These are phyloP conservation scores for Geranium rotundifolium DNA, from an alignment of 345 rosid genomes.

Conservation along the genomic window DNA sequence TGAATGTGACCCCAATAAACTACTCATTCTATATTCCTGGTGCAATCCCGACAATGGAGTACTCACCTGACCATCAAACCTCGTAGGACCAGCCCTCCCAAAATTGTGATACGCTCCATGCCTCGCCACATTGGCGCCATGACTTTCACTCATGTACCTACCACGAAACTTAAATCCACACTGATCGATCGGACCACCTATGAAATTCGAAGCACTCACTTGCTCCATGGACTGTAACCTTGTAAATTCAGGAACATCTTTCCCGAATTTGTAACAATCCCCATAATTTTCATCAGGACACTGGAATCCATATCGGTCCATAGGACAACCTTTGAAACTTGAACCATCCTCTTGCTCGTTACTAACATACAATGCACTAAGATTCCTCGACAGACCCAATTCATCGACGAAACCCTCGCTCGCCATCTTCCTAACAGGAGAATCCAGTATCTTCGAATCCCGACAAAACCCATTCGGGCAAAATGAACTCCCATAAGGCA, in stretches of 20 bases:
- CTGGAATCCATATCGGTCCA: background rate
- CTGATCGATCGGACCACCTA: background rate
- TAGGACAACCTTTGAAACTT: background rate
- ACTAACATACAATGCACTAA: constrained; percentile 9
- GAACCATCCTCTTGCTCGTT: constrained; percentile 9
- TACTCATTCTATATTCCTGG: constrained; percentile 5
- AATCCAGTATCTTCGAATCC: constrained; percentile 7
- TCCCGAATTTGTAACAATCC: background rate
- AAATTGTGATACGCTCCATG: constrained; percentile 3
- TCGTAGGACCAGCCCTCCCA: constrained; percentile 2
- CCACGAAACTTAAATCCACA: constrained; percentile 1
- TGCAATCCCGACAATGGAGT: constrained; percentile 8
- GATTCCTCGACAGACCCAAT: constrained; percentile 13
- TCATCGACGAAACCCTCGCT: constrained; percentile 14
- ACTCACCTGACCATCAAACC: constrained; percentile 6
- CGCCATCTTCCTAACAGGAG: constrained; percentile 3
- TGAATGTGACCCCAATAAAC: constrained; percentile 3
- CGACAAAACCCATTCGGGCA: constrained; percentile 7
- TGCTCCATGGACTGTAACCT: no score
- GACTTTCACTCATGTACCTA: background rate
- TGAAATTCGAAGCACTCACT: background rate
- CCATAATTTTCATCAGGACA: background rate
- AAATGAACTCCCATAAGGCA: constrained; percentile 4
- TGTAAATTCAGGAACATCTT: background rate
- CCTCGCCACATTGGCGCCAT: constrained; percentile 7